Evolutionary conservation across 345 rosid species (phyloP).

Genomic region (Populus deltoides): DNA sequence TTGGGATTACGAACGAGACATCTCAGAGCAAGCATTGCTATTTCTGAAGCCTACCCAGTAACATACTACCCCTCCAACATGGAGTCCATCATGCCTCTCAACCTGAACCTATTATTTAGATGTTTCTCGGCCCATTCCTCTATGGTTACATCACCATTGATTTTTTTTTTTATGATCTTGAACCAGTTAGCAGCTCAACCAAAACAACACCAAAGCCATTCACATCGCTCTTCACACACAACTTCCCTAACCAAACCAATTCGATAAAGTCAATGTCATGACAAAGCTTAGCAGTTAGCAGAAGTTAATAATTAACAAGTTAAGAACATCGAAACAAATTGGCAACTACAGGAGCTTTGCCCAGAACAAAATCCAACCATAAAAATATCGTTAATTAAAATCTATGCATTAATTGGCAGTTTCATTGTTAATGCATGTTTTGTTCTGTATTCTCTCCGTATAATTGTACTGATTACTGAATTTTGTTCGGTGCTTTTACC

Average conservation of each 20-base stretch:
- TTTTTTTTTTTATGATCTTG: neutral
- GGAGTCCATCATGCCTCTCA: slow-evolving; percentile 11
- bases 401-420: too few species aligned
- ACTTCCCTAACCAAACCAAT: slow-evolving; percentile 8
- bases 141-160: neutral
- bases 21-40: slow-evolving; percentile 7
- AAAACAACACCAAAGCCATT: slow-evolving; percentile 16
- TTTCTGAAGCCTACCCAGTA: neutral
- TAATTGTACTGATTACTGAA: too few species aligned
- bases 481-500: too few species aligned
- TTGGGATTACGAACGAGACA: neutral
- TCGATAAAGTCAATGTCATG: neutral
- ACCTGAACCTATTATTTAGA: neutral
- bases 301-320: too few species aligned
- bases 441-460: too few species aligned
- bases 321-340: too few species aligned
- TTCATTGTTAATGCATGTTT: too few species aligned
- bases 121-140: neutral
- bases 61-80: slow-evolving; percentile 8
- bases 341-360: too few species aligned
- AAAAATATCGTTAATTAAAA: neutral
- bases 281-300: neutral
- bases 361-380: neutral
- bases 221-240: slow-evolving; percentile 13
- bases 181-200: slow-evolving; percentile 17